Percentiles rank a stretch among this genome's conserved stretches.
Conservation (phyloP, 129 eudicot species). For the Logfia minima region DNA sequence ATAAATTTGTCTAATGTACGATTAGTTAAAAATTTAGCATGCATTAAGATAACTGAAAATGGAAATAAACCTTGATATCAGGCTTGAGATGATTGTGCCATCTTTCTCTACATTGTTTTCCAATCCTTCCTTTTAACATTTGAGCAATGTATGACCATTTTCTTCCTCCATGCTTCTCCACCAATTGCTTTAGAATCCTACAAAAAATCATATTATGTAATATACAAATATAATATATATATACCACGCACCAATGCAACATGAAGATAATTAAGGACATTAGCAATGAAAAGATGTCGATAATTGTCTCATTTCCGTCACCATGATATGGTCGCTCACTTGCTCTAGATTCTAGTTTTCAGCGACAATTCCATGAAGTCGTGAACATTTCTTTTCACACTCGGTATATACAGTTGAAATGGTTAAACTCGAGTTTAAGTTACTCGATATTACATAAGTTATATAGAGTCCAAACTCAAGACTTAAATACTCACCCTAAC, state of each 20-base stretch:
- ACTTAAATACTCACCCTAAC: not conserved
- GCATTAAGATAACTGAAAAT: not conserved
- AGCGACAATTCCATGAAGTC: not conserved
- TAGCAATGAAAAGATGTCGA: not conserved
- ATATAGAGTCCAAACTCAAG: not conserved
- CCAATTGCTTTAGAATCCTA: constrained; percentile 56
- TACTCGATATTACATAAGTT: not conserved
- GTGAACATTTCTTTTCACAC: not conserved
- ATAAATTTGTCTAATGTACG: not conserved
- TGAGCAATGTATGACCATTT: constrained; percentile 72
- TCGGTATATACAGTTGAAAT: not conserved
- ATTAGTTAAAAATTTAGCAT: not conserved
- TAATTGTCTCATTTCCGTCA: not conserved
- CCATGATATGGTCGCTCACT: not conserved
- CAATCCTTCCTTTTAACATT: constrained; percentile 66
- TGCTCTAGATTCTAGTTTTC: not conserved
- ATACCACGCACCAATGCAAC: not conserved
- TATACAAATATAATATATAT: not conserved
- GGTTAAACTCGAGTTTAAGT: not conserved
- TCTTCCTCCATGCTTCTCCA: constrained; percentile 58
- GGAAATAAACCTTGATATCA: constrained; percentile 53
- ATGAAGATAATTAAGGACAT: not conserved
- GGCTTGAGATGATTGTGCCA: constrained; percentile 86
- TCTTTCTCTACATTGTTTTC: constrained; percentile 83
- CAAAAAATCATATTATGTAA: not conserved